Percentiles rank a stretch among this genome's conserved stretches.
Conservation (phyloP, 306 rosid genomes). For the Chamaecrista fasciculata region DNA sequence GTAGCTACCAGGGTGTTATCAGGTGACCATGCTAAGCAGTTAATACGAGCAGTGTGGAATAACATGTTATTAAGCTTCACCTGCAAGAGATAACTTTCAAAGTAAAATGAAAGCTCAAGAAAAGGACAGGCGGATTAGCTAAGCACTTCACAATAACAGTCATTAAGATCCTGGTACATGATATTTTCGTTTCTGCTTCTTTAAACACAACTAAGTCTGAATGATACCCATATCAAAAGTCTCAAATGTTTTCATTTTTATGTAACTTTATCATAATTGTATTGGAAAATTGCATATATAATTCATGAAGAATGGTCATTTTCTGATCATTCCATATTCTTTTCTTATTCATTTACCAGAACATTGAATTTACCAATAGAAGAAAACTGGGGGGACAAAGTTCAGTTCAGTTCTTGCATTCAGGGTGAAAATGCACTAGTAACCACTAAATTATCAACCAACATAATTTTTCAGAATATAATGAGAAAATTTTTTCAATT, state of each 20-base stretch:
- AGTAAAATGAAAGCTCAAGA: constrained; percentile 26
- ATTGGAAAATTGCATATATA: background rate
- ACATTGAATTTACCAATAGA: background rate
- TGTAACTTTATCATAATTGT: background rate
- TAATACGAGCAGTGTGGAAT: constrained; percentile 86
- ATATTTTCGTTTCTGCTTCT: background rate
- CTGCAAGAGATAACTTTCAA: constrained; percentile 44
- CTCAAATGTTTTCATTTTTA: background rate
- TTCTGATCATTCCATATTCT: background rate
- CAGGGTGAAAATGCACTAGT: background rate
- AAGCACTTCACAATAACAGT: background rate
- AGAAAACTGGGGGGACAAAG: background rate
- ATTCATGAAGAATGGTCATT: background rate
- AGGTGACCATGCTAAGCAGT: constrained; percentile 96
- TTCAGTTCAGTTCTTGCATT: background rate
- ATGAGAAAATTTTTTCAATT: background rate
- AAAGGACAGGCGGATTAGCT: background rate
- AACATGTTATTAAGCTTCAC: constrained; percentile 91
- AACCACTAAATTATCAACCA: background rate
- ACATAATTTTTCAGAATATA: background rate
- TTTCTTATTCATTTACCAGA: background rate
- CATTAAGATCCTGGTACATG: background rate
- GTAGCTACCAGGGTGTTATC: constrained; percentile 84
- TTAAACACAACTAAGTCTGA: background rate
- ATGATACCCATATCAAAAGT: background rate